Percentiles rank a stretch among this genome's conserved stretches.
phyloP scores from a whole-genome alignment of 148 eudicot genomes.

The Simmondsia chinensis region DNA sequence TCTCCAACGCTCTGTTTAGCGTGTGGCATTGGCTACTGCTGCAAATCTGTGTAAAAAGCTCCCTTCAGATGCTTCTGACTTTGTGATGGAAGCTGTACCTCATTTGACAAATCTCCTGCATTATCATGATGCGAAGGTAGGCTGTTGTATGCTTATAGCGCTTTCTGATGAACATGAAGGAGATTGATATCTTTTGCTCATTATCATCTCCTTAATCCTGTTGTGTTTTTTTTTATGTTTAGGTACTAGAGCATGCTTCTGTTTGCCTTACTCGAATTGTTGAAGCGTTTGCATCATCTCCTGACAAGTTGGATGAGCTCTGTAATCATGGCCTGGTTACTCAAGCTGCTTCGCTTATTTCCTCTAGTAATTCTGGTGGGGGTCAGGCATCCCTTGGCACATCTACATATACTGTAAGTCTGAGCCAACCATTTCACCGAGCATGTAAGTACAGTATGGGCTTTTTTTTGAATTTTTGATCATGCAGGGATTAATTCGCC shows the following conservation, averaged over 20 bases:
- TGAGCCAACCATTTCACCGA: too few relatives aligned
- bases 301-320: slow-evolving; percentile 81
- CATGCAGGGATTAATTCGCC: slow-evolving; percentile 89
- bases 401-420: slow-evolving; percentile 78
- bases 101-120: slow-evolving; percentile 90
- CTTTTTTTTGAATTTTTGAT: too few relatives aligned
- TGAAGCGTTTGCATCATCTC: slow-evolving; percentile 75
- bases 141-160: slow-evolving; percentile 3
- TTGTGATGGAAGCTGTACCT: slow-evolving; percentile 99
- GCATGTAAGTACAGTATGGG: too few relatives aligned
- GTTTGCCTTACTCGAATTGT: slow-evolving; percentile 92
- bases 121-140: slow-evolving; percentile 95
- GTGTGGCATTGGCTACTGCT: slow-evolving; percentile 94
- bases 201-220: not conserved
- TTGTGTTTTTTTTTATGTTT: slow-evolving; percentile 1
- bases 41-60: slow-evolving; percentile 99
- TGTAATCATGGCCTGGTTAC: slow-evolving; percentile 89
- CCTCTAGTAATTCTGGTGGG: slow-evolving; percentile 80
- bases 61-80: slow-evolving; percentile 96
- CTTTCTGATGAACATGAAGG: too few relatives aligned
- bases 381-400: slow-evolving; percentile 93
- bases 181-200: too few relatives aligned
- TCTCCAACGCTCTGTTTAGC: too few relatives aligned
- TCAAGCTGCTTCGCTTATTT: slow-evolving; percentile 83
- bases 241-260: slow-evolving; percentile 97